Conservation (phyloP, 2,329 filamentous ascomycete species). For the Coniella lustricola region DNA sequence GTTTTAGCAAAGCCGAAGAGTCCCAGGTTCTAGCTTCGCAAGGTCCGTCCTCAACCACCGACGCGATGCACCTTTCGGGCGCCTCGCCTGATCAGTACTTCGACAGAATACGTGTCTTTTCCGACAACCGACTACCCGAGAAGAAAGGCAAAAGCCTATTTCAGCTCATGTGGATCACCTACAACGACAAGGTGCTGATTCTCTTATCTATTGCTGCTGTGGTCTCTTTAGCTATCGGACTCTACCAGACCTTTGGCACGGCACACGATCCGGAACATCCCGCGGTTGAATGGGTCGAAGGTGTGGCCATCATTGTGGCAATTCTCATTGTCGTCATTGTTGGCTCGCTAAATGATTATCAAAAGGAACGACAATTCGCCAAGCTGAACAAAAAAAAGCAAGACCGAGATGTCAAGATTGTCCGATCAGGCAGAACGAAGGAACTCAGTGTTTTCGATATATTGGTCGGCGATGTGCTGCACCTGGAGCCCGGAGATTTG, state of each 20-base stretch:
- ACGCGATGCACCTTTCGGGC: constrained; percentile 4
- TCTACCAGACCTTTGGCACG: constrained; percentile 66
- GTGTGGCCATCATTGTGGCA: constrained; percentile 74
- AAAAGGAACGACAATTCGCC: constrained; percentile 74
- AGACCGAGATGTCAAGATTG: constrained; percentile 63
- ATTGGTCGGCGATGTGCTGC: constrained; percentile 62
- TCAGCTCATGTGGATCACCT: constrained; percentile 73
- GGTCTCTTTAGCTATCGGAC: constrained; percentile 65
- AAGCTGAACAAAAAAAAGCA: constrained; percentile 75
- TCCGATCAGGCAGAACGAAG: constrained; percentile 62
- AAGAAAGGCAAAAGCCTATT: constrained; percentile 69
- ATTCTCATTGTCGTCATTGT: constrained; percentile 72
- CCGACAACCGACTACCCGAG: constrained; percentile 65
- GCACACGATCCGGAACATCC: constrained; percentile 44
- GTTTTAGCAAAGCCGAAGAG: constrained; percentile 25
- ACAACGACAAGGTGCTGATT: constrained; percentile 76
- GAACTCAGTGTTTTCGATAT: constrained; percentile 65
- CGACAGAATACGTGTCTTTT: constrained; percentile 64
- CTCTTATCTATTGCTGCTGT: constrained; percentile 63
- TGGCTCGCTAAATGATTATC: constrained; percentile 71
- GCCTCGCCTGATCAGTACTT: constrained; percentile 34
- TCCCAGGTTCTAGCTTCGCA: constrained; percentile 25
- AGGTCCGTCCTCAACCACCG: constrained; percentile 16
- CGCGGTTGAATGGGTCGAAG: constrained; percentile 71
- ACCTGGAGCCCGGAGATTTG: constrained; percentile 69